phyloP scores from a whole-genome alignment of 305 asterid species.

The Solanum hybrid region DNA sequence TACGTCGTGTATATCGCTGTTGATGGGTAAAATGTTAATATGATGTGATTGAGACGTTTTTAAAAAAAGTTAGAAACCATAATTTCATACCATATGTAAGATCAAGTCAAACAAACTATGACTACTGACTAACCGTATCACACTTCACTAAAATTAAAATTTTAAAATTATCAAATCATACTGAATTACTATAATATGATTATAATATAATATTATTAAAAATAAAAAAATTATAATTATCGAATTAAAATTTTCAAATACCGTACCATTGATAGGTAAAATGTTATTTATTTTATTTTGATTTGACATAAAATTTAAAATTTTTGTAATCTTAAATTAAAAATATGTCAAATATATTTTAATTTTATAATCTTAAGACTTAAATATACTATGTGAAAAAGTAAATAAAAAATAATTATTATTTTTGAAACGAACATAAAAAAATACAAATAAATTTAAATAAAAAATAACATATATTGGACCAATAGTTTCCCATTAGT shows the following conservation, averaged over 20 bases:
- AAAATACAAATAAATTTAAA: background rate
- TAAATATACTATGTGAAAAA: background rate
- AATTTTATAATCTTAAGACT: background rate
- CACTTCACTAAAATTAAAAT: background rate
- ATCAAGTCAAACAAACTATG: background rate
- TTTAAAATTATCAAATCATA: background rate
- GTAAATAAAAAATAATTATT: background rate
- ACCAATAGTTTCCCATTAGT: background rate
- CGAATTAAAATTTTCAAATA: background rate
- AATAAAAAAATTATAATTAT: background rate
- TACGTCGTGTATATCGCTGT: background rate
- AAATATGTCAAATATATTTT: background rate
- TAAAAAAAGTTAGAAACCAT: background rate
- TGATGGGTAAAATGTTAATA: background rate
- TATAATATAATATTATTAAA: background rate
- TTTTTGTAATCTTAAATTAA: background rate
- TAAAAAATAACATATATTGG: background rate
- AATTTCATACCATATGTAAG: background rate
- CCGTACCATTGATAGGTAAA: too few relatives aligned
- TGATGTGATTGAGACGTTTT: background rate
- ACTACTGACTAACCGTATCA: background rate
- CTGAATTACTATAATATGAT: background rate
- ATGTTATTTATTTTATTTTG: background rate
- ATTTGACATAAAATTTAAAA: background rate
- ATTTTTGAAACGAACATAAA: background rate